These are phyloP conservation scores for Penicillium sp. DNA, from an alignment of 2,329 filamentous ascomycete species.

Conservation along the genomic window DNA sequence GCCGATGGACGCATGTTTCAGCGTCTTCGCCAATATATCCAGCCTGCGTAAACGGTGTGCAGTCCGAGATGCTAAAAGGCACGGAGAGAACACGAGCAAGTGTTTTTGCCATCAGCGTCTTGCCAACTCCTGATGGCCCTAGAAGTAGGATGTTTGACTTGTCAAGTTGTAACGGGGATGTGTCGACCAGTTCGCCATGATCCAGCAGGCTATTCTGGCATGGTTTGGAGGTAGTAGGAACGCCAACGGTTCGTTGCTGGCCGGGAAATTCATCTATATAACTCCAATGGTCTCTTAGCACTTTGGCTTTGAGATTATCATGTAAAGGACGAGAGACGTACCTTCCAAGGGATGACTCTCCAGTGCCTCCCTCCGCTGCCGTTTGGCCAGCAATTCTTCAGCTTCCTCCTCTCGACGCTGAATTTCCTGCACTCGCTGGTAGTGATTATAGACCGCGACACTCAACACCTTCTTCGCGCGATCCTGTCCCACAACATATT, in stretches of 20 bases:
- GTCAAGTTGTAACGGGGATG: slow-evolving; percentile 75
- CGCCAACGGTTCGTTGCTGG: slow-evolving; percentile 60
- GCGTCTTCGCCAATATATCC: slow-evolving; percentile 98
- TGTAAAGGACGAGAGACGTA: slow-evolving; percentile 41
- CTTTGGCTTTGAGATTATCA: not conserved
- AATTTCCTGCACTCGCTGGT: slow-evolving; percentile 80
- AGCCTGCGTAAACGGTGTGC: slow-evolving; percentile 93
- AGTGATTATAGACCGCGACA: slow-evolving; percentile 94
- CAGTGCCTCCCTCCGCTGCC: slow-evolving; percentile 71
- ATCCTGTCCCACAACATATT: slow-evolving; percentile 96
- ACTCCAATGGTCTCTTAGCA: slow-evolving; percentile 3
- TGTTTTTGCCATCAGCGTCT: slow-evolving; percentile 91
- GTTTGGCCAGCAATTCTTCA: slow-evolving; percentile 73
- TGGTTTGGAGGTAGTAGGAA: slow-evolving; percentile 39
- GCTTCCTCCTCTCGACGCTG: slow-evolving; percentile 80
- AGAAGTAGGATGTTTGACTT: slow-evolving; percentile 94
- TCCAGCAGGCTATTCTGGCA: slow-evolving; percentile 34
- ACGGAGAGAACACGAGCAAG: slow-evolving; percentile 91
- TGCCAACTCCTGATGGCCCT: slow-evolving; percentile 92
- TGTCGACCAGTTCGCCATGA: slow-evolving; percentile 57
- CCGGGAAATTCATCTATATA: slow-evolving; percentile 65
- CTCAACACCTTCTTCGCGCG: slow-evolving; percentile 90
- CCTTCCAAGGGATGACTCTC: slow-evolving; percentile 80
- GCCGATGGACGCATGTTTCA: slow-evolving; percentile 89
- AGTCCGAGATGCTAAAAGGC: slow-evolving; percentile 93